phyloP scores from a whole-genome alignment of 108 stramenopile species.

The Cyclostephanos tholiformis region DNA sequence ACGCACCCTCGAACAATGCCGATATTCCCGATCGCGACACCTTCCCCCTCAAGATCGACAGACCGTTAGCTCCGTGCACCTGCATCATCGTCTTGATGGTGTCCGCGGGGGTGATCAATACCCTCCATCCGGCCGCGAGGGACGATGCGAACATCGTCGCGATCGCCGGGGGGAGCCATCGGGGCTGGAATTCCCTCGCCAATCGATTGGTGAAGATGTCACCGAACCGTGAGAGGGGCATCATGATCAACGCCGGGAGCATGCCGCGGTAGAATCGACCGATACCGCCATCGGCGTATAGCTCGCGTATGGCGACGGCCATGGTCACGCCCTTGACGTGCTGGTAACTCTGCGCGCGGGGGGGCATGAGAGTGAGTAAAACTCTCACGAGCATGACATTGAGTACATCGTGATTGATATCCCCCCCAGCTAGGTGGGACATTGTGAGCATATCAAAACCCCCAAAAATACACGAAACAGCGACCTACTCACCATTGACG shows the following conservation, averaged over 20 bases:
- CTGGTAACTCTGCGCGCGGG: no score
- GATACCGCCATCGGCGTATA: slow-evolving; percentile 83
- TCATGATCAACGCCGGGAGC: slow-evolving; percentile 70
- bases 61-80: slow-evolving; percentile 78
- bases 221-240: slow-evolving; percentile 83
- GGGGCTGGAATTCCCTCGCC: slow-evolving; percentile 36
- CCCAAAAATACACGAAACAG: no score
- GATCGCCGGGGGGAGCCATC: slow-evolving; percentile 33
- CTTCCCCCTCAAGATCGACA: slow-evolving; percentile 55
- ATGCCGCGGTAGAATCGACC: slow-evolving; percentile 83
- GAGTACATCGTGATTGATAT: no score
- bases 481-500: no score
- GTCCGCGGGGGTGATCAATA: slow-evolving; percentile 85
- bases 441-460: no score
- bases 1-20: slow-evolving; percentile 77
- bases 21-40: slow-evolving; percentile 51
- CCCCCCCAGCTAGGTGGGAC: no score
- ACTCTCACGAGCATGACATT: no score
- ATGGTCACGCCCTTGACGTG: slow-evolving; percentile 83
- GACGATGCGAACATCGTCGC: slow-evolving; percentile 73
- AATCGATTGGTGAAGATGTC: slow-evolving; percentile 84
- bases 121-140: slow-evolving; percentile 76
- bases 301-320: slow-evolving; percentile 54
- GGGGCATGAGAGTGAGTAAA: no score
- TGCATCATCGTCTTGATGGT: slow-evolving; percentile 88